These are phyloP conservation scores for Ophiognomonia clavigignenti-juglandacearum DNA, from an alignment of 2,329 filamentous ascomycete species.

Conservation along the genomic window DNA sequence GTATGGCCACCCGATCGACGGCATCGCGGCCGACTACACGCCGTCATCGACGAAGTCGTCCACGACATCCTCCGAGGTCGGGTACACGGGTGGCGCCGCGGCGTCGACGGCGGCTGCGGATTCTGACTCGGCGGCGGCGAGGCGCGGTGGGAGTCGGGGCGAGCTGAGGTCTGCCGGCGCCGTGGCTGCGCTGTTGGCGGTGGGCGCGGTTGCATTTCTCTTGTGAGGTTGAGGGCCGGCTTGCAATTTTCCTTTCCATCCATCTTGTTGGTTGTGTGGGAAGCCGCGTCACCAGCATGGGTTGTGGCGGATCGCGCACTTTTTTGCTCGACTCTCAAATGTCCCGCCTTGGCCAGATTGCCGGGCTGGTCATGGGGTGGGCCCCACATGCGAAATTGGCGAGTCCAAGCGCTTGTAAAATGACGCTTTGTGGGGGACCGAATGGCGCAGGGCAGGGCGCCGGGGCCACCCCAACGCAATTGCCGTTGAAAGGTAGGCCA, in stretches of 20 bases:
- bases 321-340: too few species aligned
- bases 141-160: too few species aligned
- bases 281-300: too few species aligned
- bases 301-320: too few species aligned
- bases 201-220: neutral
- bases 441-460: too few species aligned
- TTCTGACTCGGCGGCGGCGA: neutral
- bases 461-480: too few species aligned
- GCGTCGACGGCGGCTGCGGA: neutral
- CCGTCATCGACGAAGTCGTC: neutral
- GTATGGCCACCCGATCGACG: neutral
- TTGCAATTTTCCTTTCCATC: too few species aligned
- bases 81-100: neutral
- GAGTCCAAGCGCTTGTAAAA: too few species aligned
- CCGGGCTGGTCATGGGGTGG: neutral
- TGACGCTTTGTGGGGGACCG: too few species aligned
- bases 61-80: neutral
- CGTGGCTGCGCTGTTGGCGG: neutral
- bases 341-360: neutral
- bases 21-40: neutral
- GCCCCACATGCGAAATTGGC: neutral
- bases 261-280: too few species aligned
- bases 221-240: too few species aligned
- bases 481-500: too few species aligned
- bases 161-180: neutral